Conservation (phyloP, 805 yeast species). For the Ogataea methanolica region DNA sequence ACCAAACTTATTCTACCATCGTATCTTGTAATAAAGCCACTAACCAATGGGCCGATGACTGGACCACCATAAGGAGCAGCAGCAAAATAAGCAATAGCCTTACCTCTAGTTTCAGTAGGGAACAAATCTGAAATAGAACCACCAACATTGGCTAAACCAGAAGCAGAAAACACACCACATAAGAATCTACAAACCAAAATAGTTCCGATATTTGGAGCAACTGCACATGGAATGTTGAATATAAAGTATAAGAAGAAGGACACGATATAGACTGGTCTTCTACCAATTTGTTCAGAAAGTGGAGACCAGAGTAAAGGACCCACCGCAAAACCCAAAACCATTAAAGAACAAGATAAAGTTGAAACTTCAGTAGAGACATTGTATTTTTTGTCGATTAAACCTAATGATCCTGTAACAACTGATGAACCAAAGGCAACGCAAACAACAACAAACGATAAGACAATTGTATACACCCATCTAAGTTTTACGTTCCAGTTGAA, state of each 20-base stretch:
- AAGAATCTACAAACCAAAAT: slow-evolving; percentile 77
- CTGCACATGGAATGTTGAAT: slow-evolving; percentile 84
- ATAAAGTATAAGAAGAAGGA: slow-evolving; percentile 71
- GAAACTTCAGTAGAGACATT: slow-evolving; percentile 76
- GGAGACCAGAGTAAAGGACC: slow-evolving; percentile 94
- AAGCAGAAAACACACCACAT: slow-evolving; percentile 81
- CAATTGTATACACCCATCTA: slow-evolving; percentile 65
- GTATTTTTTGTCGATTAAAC: slow-evolving; percentile 59
- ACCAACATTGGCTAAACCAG: slow-evolving; percentile 83
- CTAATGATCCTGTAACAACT: slow-evolving; percentile 81
- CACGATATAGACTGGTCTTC: slow-evolving; percentile 76
- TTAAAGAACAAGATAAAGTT: slow-evolving; percentile 71
- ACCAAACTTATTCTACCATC: slow-evolving; percentile 66
- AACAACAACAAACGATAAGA: slow-evolving; percentile 69
- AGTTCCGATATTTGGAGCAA: slow-evolving; percentile 78
- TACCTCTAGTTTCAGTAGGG: slow-evolving; percentile 74
- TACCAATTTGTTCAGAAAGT: slow-evolving; percentile 76
- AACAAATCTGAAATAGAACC: slow-evolving; percentile 90
- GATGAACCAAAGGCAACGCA: slow-evolving; percentile 94
- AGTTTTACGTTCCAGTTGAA: slow-evolving; percentile 64
- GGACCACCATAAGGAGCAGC: slow-evolving; percentile 94
- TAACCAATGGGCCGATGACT: slow-evolving; percentile 81
- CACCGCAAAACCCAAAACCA: slow-evolving; percentile 84
- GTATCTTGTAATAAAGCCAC: slow-evolving; percentile 76
- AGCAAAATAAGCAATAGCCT: slow-evolving; percentile 86